Evolutionary conservation across 352 stramenopile genomes (phyloP), one percentile per base, ranked within the genome.

Genomic region (Phytophthora capsici): DNA sequence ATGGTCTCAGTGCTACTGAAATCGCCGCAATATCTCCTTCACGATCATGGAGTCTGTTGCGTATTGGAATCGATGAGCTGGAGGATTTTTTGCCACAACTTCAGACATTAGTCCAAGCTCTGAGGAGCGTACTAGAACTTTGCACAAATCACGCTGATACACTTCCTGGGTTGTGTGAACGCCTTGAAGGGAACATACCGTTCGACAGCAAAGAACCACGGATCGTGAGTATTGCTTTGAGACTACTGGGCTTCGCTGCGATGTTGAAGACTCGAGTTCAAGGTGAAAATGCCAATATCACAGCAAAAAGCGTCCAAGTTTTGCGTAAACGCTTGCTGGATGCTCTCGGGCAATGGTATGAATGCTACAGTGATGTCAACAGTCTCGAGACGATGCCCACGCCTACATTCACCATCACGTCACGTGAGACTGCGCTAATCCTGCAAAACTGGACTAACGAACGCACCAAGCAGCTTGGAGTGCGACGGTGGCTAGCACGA

Each of bases 401-500:
- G 3, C 83, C 83, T 3, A 69, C 77, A 4, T 89, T 89, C 32
- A 63, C 60, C 0, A 86, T 89, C 6, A 73, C 80, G 3, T 92
- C 84, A 19, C 66, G 78, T 36, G 84, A 90, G 51, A 75, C 80
- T 6, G 64, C 70, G 7, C 51, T 88, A 12, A 79, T 92, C 13
- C 63, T 92, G 12, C 68, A 87, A 16, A 89, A 88, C 58, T 90
- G 81, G 84, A 88, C 73, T 1, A 23, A 25, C 0, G 75, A 89
- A 44, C 56, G 60, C 3, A 71, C 47, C 4, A 84, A 88, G 32
- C 77, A 73, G 0, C 3, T 68, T 9, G 55, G 60, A 22, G 78
- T 79, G 2, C 66, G 63, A 41, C 60, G 67, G 7, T 92, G 81
- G 84, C 71, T 92, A 1, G 63, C 70, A 41, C 57, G 63, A 28